Percentiles rank a stretch among this genome's conserved stretches.
phyloP scores from a whole-genome alignment of 2,329 filamentous ascomycete genomes.

The Diaporthe eres region DNA sequence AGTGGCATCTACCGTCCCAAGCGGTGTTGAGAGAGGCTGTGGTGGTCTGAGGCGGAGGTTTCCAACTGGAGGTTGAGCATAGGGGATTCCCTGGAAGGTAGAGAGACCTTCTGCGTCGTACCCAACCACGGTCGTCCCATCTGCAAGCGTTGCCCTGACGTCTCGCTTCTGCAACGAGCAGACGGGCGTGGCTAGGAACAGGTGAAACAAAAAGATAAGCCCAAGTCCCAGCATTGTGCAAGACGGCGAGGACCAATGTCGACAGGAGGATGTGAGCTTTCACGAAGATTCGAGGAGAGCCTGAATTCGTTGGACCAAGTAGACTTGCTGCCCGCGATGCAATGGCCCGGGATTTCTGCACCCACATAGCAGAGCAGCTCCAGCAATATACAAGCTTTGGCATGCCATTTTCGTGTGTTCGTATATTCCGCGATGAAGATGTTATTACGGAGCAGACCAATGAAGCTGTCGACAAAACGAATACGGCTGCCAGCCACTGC shows the following conservation, averaged over 20 bases:
- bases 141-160: constrained; percentile 26
- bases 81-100: constrained; percentile 33
- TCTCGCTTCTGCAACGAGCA: constrained; percentile 26
- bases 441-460: background rate
- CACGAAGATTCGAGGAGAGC: background rate
- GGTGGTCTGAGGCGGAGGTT: constrained; percentile 30
- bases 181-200: background rate
- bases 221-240: background rate
- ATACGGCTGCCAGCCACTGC: background rate
- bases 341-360: background rate
- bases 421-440: background rate
- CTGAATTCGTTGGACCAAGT: background rate
- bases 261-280: background rate
- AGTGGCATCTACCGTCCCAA: constrained; percentile 25
- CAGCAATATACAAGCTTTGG: background rate
- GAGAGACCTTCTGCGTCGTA: constrained; percentile 27
- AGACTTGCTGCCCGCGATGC: background rate
- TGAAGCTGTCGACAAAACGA: background rate
- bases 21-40: constrained; percentile 16
- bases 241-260: background rate
- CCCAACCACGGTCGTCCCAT: constrained; percentile 26
- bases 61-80: constrained; percentile 31
- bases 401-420: too few species aligned
- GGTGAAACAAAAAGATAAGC: background rate
- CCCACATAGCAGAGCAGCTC: background rate